A percentile compares a stretch with the other conserved stretches of the same genome.
Evolutionary conservation across 2,329 filamentous ascomycete species (phyloP).

Genomic region (Aspergillus sp.): DNA sequence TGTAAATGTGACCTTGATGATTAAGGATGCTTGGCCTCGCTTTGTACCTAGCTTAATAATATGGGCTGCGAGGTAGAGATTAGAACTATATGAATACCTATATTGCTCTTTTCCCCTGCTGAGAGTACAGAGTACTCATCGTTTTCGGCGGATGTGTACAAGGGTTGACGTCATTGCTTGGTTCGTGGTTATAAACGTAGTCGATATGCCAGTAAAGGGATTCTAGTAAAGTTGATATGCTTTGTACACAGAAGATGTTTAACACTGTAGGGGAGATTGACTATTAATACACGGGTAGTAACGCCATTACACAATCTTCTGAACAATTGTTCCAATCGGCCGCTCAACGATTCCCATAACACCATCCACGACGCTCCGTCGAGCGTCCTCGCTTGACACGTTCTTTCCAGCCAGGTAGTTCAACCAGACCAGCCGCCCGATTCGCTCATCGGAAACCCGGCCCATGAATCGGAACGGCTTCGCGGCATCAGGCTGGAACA

Average conservation of each 20-base stretch:
- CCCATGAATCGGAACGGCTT: conserved; percentile 62
- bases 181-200: not conserved
- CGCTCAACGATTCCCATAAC: conserved; percentile 84
- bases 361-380: conserved; percentile 80
- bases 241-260: not conserved
- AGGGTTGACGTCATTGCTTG: not conserved
- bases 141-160: not conserved
- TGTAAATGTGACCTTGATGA: conserved; percentile 40
- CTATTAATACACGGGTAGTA: not conserved
- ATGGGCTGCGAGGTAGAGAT: no score
- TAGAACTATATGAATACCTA: no score
- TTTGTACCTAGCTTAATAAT: not conserved
- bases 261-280: not conserved
- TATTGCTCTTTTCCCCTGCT: no score
- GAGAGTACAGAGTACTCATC: not conserved
- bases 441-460: conserved; percentile 71
- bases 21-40: no score
- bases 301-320: conserved; percentile 61
- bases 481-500: conserved; percentile 57
- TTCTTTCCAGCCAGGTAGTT: conserved; percentile 84
- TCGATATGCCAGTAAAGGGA: not conserved
- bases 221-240: not conserved
- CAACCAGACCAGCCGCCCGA: conserved; percentile 81
- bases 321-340: conserved; percentile 81
- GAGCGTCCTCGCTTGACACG: conserved; percentile 79